Percentiles rank a stretch among this genome's conserved stretches.
Evolutionary conservation across 352 stramenopile species (phyloP).

Genomic region (Globisporangium rhizosaccharum): DNA sequence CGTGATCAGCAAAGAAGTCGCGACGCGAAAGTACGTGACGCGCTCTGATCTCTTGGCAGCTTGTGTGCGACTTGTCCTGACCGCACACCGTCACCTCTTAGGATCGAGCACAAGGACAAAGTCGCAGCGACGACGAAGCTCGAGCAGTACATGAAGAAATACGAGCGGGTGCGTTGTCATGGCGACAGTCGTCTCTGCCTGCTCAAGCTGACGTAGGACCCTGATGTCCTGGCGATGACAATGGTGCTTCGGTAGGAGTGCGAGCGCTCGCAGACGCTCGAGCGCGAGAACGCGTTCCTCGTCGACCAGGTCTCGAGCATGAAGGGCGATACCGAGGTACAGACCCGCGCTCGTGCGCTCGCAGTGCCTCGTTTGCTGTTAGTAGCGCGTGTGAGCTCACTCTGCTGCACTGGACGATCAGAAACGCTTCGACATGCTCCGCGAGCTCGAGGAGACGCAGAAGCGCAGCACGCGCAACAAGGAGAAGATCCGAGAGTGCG

Average conservation of each 20-base stretch:
- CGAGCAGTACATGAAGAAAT: conserved; percentile 80
- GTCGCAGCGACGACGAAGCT: conserved; percentile 55
- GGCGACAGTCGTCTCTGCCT: not conserved
- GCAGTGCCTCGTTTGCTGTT: not conserved
- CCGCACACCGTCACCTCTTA: conserved; percentile 2
- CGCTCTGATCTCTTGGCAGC: not conserved
- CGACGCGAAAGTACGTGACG: conserved; percentile 40
- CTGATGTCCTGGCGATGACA: not conserved
- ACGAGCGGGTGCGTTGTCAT: conserved; percentile 36
- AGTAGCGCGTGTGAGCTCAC: not conserved
- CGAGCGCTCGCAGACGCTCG: conserved; percentile 45
- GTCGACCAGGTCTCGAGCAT: conserved; percentile 64
- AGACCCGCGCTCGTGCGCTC: not conserved
- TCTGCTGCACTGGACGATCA: conserved; percentile 4
- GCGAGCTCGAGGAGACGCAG: conserved; percentile 63
- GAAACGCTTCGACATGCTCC: conserved; percentile 63
- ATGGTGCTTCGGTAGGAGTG: conserved; percentile 28
- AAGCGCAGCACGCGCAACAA: conserved; percentile 64
- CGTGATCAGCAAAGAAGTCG: conserved; percentile 48
- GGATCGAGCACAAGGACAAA: conserved; percentile 65
- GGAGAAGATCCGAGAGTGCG: conserved; percentile 63
- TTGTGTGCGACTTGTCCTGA: not conserved
- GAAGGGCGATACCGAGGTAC: conserved; percentile 64
- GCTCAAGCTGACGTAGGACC: not conserved
- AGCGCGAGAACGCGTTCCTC: conserved; percentile 66